phyloP scores from a whole-genome alignment of 140 eudicot genomes.

The Flaveria floridana region DNA sequence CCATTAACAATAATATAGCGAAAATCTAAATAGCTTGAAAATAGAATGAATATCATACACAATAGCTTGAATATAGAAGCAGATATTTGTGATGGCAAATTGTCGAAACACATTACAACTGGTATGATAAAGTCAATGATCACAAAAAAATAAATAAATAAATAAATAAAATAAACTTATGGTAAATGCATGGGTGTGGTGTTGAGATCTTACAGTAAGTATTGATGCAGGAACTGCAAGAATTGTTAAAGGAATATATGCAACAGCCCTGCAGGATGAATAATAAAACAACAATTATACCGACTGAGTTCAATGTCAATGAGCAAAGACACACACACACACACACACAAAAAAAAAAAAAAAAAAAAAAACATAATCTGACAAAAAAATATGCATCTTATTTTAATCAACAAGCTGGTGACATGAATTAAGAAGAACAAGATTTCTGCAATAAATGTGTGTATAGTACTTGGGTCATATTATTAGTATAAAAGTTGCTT shows the following conservation, averaged over 20 bases:
- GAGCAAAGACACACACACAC: neutral
- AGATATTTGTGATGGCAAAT: neutral
- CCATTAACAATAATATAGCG: neutral
- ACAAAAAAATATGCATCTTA: neutral
- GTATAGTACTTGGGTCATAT: neutral
- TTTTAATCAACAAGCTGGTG: neutral
- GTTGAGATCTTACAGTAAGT: conserved; percentile 56
- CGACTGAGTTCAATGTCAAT: neutral
- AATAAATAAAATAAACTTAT: neutral
- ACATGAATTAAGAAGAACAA: conserved; percentile 3
- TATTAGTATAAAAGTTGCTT: neutral
- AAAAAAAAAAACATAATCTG: neutral
- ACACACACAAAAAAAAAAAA: too few species aligned
- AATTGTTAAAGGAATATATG: conserved; percentile 82
- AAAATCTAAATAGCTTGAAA: neutral
- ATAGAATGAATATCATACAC: neutral
- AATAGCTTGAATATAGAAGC: neutral
- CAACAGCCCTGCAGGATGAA: conserved; percentile 66
- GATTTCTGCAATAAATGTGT: conserved; percentile 7
- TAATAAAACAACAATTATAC: neutral
- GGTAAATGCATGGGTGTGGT: neutral
- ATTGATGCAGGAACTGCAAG: conserved; percentile 92
- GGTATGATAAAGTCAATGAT: neutral
- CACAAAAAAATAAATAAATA: neutral
- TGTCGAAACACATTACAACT: neutral